A percentile compares a stretch with the other conserved stretches of the same genome.
These are phyloP conservation scores for Gelatoporia subvermispora DNA, from an alignment of 768 basidiomycete species.

Conservation along the genomic window DNA sequence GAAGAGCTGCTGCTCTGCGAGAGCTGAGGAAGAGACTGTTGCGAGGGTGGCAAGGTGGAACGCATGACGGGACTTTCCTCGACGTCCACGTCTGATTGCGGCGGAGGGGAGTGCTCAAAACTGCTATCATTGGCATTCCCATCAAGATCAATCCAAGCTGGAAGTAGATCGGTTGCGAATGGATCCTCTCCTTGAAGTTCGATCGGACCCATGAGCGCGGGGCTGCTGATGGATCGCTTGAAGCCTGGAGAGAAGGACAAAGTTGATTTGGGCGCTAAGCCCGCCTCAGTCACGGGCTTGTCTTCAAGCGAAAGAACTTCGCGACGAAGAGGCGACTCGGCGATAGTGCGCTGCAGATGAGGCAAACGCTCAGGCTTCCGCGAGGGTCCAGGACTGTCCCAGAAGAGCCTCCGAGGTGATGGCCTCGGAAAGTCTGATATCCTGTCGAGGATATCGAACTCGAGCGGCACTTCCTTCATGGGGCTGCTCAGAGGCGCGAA, in stretches of 20 bases:
- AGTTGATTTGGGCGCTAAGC: not conserved
- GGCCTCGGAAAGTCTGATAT: constrained; percentile 11
- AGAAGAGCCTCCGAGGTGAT: constrained; percentile 15
- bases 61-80: constrained; percentile 48
- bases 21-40: too few relatives aligned
- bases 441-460: constrained; percentile 3
- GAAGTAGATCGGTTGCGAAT: constrained; percentile 9
- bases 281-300: too few relatives aligned
- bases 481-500: constrained; percentile 2
- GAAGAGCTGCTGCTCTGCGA: constrained; percentile 1
- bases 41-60: constrained; percentile 5
- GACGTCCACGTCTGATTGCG: constrained; percentile 25
- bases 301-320: constrained; percentile 4
- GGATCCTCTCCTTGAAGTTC: constrained; percentile 23
- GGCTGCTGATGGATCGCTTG: constrained; percentile 1
- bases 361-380: constrained; percentile 11
- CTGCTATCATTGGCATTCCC: constrained; percentile 23
- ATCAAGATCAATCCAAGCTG: constrained; percentile 8
- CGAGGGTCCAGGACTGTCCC: constrained; percentile 9
- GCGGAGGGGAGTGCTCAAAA: constrained; percentile 20
- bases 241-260: not conserved
- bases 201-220: constrained; percentile 18
- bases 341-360: constrained; percentile 9
- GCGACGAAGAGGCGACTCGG: constrained; percentile 13
- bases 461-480: not conserved